These are phyloP conservation scores for Sordariomycetes sp. DNA, from an alignment of 2,329 filamentous ascomycete genomes.

Conservation along the genomic window DNA sequence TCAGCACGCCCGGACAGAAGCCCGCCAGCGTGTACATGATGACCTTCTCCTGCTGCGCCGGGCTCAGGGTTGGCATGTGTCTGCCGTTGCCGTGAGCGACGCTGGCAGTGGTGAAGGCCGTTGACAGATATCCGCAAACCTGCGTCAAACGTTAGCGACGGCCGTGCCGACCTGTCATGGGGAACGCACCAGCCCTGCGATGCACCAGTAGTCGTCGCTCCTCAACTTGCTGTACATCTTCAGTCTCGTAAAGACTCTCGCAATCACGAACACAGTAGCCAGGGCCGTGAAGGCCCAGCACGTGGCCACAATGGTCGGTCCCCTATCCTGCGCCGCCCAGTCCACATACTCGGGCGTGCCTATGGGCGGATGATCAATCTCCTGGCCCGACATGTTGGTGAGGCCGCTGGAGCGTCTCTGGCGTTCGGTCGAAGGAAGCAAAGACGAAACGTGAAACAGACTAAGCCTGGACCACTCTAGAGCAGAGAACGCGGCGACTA, in stretches of 20 bases:
- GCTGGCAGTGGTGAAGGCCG: constrained; percentile 8
- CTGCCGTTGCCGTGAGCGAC: constrained; percentile 11
- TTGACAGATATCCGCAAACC: constrained; percentile 9
- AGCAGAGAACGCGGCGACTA: too few relatives aligned
- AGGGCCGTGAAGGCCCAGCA: constrained; percentile 10
- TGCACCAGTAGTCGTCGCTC: constrained; percentile 10
- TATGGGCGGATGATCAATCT: constrained; percentile 1
- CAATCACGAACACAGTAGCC: constrained; percentile 7
- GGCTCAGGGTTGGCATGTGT: constrained; percentile 8
- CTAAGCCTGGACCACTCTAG: too few relatives aligned
- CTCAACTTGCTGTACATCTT: constrained; percentile 7
- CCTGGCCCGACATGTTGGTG: background rate
- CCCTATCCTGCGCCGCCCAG: constrained; percentile 10
- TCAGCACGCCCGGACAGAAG: constrained; percentile 26
- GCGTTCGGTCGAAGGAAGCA: too few relatives aligned
- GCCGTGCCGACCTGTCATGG: too few relatives aligned
- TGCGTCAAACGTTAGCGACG: too few relatives aligned
- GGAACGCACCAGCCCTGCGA: constrained; percentile 1
- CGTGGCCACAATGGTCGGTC: constrained; percentile 7
- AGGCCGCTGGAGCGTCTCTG: too few relatives aligned
- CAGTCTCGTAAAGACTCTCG: constrained; percentile 7
- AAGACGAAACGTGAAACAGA: too few relatives aligned
- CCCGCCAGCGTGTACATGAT: constrained; percentile 22
- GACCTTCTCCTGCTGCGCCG: constrained; percentile 4
- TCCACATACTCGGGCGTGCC: constrained; percentile 5